Conservation (phyloP, 148 eudicot genomes). For the Camellia japonica region DNA sequence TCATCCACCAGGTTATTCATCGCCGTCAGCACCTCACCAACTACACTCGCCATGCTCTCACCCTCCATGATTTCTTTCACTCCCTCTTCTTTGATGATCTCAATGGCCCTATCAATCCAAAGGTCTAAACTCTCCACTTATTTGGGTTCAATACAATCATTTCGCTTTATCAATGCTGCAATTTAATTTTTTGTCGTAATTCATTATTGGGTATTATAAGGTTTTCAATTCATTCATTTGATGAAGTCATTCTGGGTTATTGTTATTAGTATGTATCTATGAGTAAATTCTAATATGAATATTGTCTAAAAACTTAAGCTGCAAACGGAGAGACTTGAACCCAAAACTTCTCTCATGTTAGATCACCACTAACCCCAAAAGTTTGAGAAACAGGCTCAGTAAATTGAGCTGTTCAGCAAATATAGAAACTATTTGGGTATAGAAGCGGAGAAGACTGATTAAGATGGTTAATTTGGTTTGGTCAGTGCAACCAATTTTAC, state of each 20-base stretch:
- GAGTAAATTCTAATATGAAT: neutral
- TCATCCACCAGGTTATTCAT: conserved; percentile 37
- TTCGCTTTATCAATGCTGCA: neutral
- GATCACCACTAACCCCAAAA: too few species aligned
- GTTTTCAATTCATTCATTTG: neutral
- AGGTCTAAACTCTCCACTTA: conserved; percentile 36
- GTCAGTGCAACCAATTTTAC: neutral
- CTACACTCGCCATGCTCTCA: conserved; percentile 31
- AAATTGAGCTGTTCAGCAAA: too few species aligned
- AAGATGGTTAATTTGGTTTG: neutral
- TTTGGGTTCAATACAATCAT: too few species aligned
- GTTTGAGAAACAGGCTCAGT: too few species aligned
- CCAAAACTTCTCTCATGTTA: too few species aligned
- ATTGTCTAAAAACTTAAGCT: too few species aligned
- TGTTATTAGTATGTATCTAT: neutral
- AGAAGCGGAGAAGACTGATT: neutral
- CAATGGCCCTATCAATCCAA: conserved; percentile 51
- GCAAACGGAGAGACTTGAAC: too few species aligned
- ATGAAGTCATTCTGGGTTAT: neutral
- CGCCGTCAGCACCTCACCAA: conserved; percentile 32
- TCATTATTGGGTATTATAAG: neutral
- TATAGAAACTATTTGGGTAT: neutral
- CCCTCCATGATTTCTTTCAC: conserved; percentile 67
- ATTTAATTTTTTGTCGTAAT: neutral
- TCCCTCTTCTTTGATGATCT: conserved; percentile 62